phyloP scores from a whole-genome alignment of 2,329 filamentous ascomycete species.

The Pseudogymnoascus sp. region DNA sequence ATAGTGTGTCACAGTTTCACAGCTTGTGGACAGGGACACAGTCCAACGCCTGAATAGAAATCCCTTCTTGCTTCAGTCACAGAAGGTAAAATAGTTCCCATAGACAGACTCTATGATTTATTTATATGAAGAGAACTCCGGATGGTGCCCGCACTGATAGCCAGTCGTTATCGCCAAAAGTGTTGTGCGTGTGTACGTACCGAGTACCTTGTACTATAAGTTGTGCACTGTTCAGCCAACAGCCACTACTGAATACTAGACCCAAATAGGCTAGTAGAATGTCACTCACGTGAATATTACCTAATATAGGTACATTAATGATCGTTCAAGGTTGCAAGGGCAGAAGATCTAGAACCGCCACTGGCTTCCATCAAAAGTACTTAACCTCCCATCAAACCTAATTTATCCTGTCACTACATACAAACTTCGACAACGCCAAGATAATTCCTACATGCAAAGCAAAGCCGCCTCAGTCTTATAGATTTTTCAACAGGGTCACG shows the following conservation, averaged over 20 bases:
- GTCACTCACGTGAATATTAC: slow-evolving; percentile 4
- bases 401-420: neutral
- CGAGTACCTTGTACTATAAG: neutral
- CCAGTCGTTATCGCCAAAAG: neutral
- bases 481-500: neutral
- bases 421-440: neutral
- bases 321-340: slow-evolving; percentile 2
- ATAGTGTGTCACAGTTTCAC: neutral
- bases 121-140: neutral
- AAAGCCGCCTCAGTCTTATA: neutral
- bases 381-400: slow-evolving; percentile 8
- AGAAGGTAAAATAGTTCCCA: neutral
- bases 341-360: slow-evolving; percentile 8
- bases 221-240: neutral
- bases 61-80: neutral
- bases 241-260: neutral
- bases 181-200: neutral
- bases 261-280: neutral
- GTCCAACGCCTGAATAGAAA: neutral
- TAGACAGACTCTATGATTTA: neutral
- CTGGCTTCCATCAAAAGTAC: slow-evolving; percentile 5
- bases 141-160: neutral
- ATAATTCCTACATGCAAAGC: neutral
- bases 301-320: slow-evolving; percentile 3
- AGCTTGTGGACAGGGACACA: neutral